A percentile compares a stretch with the other conserved stretches of the same genome.
Evolutionary conservation across 257 asterid species (phyloP).

Genomic region (Voacanga thouarsii): DNA sequence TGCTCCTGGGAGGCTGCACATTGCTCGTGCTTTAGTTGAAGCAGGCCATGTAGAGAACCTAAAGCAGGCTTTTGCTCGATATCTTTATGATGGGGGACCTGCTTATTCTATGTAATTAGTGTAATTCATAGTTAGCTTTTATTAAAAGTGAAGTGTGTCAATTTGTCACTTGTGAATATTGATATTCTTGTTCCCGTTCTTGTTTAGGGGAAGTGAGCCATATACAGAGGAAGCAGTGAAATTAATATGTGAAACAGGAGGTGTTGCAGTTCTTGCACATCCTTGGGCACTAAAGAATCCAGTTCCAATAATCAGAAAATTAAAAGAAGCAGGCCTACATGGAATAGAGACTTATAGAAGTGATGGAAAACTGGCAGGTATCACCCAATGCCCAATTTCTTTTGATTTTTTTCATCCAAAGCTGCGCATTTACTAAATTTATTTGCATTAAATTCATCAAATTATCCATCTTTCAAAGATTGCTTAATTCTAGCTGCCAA

Average conservation of each 20-base stretch:
- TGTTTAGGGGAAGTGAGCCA: slow-evolving; percentile 89
- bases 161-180: slow-evolving; percentile 6
- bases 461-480: background rate
- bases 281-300: slow-evolving; percentile 97
- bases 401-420: background rate
- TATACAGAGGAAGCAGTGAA: slow-evolving; percentile 71
- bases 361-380: slow-evolving; percentile 87
- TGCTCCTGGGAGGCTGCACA: slow-evolving; percentile 95
- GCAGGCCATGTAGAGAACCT: slow-evolving; percentile 95
- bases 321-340: slow-evolving; percentile 81
- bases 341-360: slow-evolving; percentile 91
- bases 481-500: background rate
- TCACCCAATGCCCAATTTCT: background rate
- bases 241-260: slow-evolving; percentile 84
- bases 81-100: slow-evolving; percentile 96
- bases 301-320: slow-evolving; percentile 54
- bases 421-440: background rate
- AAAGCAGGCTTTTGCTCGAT: slow-evolving; percentile 78
- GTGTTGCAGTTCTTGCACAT: slow-evolving; percentile 92
- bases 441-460: background rate
- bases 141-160: background rate
- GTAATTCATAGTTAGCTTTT: slow-evolving; percentile 8
- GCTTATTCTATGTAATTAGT: slow-evolving; percentile 84
- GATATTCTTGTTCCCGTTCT: slow-evolving; percentile 13
- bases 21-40: slow-evolving; percentile 97